These are phyloP conservation scores for Nakaseomyces bracarensis DNA, from an alignment of 1,139 yeast genomes.

Conservation along the genomic window DNA sequence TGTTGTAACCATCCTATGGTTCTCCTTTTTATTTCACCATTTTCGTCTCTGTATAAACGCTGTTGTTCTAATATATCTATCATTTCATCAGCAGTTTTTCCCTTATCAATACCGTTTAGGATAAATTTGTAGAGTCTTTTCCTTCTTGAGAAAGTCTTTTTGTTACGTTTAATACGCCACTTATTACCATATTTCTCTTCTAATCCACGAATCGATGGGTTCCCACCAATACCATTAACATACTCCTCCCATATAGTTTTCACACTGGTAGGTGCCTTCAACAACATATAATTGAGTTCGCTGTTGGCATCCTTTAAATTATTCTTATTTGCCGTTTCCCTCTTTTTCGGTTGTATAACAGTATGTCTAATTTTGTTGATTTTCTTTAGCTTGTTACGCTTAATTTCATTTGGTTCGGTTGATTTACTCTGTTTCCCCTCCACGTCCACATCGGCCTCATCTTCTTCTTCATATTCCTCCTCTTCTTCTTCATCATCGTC, in stretches of 20 bases:
- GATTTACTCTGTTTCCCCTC: slow-evolving; percentile 2
- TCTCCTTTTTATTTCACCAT: slow-evolving; percentile 30
- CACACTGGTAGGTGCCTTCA: slow-evolving; percentile 32
- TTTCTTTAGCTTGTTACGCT: slow-evolving; percentile 2
- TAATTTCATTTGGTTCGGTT: slow-evolving; percentile 5
- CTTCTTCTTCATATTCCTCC: slow-evolving; percentile 10
- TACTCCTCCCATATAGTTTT: slow-evolving; percentile 34
- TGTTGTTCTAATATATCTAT: slow-evolving; percentile 29
- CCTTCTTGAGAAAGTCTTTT: slow-evolving; percentile 32
- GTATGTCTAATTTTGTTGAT: slow-evolving; percentile 1
- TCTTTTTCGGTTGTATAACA: slow-evolving; percentile 2
- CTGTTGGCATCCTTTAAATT: slow-evolving; percentile 5
- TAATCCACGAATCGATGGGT: slow-evolving; percentile 31
- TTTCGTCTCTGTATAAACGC: slow-evolving; percentile 27
- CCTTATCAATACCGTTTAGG: slow-evolving; percentile 31
- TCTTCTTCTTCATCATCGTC: slow-evolving; percentile 12
- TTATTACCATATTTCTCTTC: slow-evolving; percentile 33
- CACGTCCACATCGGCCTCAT: slow-evolving; percentile 5
- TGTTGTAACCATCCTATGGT: slow-evolving; percentile 34
- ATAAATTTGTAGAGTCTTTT: slow-evolving; percentile 33
- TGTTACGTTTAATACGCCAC: slow-evolving; percentile 32
- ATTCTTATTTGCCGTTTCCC: not conserved
- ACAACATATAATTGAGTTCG: slow-evolving; percentile 23
- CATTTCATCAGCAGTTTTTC: slow-evolving; percentile 32
- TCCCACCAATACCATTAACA: slow-evolving; percentile 31